Conservation (phyloP, 2,329 filamentous ascomycete genomes). For the Fusarium sacchari region DNA sequence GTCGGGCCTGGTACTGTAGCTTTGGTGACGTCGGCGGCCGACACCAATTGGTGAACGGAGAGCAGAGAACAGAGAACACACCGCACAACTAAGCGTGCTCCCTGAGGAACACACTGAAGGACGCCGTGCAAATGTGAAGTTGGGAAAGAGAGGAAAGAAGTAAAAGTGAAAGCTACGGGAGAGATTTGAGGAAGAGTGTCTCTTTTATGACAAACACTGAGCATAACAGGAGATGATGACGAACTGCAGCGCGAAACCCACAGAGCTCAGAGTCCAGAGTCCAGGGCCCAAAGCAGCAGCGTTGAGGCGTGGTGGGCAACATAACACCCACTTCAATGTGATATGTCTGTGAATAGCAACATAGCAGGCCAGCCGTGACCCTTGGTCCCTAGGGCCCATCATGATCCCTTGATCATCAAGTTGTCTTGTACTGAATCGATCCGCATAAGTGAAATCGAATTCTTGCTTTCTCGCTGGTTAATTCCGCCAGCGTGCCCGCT, state of each 20-base stretch:
- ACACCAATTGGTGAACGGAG: conserved; percentile 28
- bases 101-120: conserved; percentile 27
- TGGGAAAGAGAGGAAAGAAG: conserved; percentile 5
- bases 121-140: conserved; percentile 2
- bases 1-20: conserved; percentile 35
- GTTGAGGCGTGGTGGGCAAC: background rate
- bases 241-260: conserved; percentile 2
- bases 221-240: conserved; percentile 20
- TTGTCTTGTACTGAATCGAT: conserved; percentile 28
- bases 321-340: conserved; percentile 20
- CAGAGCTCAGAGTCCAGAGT: background rate
- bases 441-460: conserved; percentile 26
- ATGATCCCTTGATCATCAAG: conserved; percentile 30
- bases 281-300: background rate
- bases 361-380: conserved; percentile 12
- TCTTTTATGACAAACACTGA: conserved; percentile 31
- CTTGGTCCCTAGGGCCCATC: conserved; percentile 24
- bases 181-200: background rate
- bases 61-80: conserved; percentile 19
- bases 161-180: background rate
- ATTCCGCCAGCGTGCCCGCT: conserved; percentile 17
- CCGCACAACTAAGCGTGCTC: conserved; percentile 30
- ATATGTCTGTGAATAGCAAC: conserved; percentile 21
- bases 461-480: conserved; percentile 30
- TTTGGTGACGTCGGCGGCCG: conserved; percentile 44